These are phyloP conservation scores for Exophiala calicioides DNA, from an alignment of 2,329 filamentous ascomycete genomes.

Conservation along the genomic window DNA sequence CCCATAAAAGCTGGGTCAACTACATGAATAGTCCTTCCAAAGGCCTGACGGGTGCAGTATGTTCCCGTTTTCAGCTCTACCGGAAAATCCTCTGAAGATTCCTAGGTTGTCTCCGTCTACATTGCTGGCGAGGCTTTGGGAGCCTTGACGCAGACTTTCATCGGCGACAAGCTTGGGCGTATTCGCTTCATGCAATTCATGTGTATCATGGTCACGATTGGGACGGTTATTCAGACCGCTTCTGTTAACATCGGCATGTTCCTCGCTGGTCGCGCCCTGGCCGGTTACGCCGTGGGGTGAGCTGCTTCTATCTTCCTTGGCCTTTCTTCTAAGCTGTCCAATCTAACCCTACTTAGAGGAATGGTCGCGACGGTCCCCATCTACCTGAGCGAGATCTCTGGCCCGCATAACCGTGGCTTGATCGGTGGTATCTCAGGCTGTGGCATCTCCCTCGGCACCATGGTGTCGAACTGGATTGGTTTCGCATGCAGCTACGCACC, in stretches of 20 bases:
- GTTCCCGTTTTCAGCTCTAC: conserved; percentile 12
- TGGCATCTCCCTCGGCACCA: conserved; percentile 75
- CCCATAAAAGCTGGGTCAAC: conserved; percentile 60
- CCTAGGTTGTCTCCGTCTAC: conserved; percentile 56
- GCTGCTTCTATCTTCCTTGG: conserved; percentile 55
- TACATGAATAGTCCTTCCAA: conserved; percentile 60
- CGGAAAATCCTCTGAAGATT: not conserved
- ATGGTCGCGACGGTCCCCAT: conserved; percentile 32
- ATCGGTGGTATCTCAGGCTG: conserved; percentile 81
- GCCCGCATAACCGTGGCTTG: conserved; percentile 68
- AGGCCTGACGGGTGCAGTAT: conserved; percentile 56
- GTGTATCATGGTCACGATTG: conserved; percentile 69
- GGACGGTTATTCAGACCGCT: conserved; percentile 67
- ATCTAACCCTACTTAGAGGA: conserved; percentile 5
- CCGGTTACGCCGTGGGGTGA: conserved; percentile 76
- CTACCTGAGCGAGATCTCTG: conserved; percentile 39
- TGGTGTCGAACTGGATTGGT: conserved; percentile 72
- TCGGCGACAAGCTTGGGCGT: conserved; percentile 57
- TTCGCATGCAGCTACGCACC: conserved; percentile 68
- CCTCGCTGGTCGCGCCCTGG: conserved; percentile 71
- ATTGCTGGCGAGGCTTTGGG: conserved; percentile 62
- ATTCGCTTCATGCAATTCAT: conserved; percentile 55
- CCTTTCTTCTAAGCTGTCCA: not conserved
- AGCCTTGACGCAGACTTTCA: conserved; percentile 54
- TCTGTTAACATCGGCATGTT: conserved; percentile 60